A percentile compares a stretch with the other conserved stretches of the same genome.
Evolutionary conservation across 257 asterid genomes (phyloP).

Genomic region (Solanum virginianum): DNA sequence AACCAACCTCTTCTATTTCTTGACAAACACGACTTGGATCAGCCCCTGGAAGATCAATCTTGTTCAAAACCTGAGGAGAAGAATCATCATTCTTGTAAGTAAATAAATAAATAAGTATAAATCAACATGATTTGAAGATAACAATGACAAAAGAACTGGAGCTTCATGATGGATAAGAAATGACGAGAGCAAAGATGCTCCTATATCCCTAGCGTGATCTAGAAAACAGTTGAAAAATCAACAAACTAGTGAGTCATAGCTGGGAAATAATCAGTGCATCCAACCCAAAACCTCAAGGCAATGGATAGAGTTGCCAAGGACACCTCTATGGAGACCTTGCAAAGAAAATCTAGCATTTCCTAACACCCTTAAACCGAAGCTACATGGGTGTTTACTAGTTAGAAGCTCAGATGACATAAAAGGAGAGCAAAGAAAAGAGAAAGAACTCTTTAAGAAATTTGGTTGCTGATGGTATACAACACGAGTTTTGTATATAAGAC

Average conservation of each 20-base stretch:
- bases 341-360: neutral
- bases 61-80: conserved; percentile 79
- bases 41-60: conserved; percentile 99
- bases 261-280: neutral
- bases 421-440: neutral
- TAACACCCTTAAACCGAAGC: neutral
- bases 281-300: neutral
- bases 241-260: neutral
- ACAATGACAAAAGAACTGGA: neutral
- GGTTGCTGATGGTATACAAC: neutral
- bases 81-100: neutral
- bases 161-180: neutral
- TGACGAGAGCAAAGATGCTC: neutral
- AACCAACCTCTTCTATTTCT: conserved; percentile 96
- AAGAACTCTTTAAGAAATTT: neutral
- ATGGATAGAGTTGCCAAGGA: neutral
- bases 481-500: neutral
- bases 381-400: neutral
- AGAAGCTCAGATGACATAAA: neutral
- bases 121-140: neutral
- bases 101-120: neutral
- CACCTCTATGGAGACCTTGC: neutral
- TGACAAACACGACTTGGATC: conserved; percentile 80
- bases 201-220: neutral
- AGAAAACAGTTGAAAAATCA: neutral